Base-by-base conservation (phyloP, 2,329 filamentous ascomycete genomes). In the Cladorrhinum sp. region DNA sequence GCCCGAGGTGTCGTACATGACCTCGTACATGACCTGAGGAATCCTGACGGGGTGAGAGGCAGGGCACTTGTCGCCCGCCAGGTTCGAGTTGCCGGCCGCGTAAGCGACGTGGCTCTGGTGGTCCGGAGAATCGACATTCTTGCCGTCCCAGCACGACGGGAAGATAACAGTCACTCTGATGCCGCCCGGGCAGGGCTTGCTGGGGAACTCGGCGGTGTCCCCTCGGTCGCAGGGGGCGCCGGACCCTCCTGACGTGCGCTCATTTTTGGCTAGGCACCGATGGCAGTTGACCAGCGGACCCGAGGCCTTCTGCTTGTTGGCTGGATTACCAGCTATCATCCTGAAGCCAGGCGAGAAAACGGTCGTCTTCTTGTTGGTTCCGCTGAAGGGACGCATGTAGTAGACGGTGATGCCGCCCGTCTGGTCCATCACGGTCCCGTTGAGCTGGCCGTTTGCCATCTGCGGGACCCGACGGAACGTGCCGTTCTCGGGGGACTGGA, bases 291-390 rank as follows among this genome's bases (percentile, higher is more conserved):
- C 58, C 22, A 62, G 20, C 8, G 85, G 54, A 73, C 81, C 66
- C 56, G 76, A 75, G 49, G 76, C 75, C 52, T 74, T 70, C 8
- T 48, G 2, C 50, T 75, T 77, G 63, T 85, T 81, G 65, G 77
- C 76, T 61, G 83, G 77, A 66, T 86, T 78, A 29, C 87, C 87
- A 5, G 85, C 83, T 38, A 90, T 59, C 85, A 90, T 89, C 57
- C 85, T 84, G 67, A 90, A 85, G 80, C 84, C 29, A 78, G 71
- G 1, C 85, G 86, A 67, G 86, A 55, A 55, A 18, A 64, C 62
- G 13, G 62, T 64, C 1, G 57, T 58, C 45, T 64, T 64, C 58
- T 64, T 64, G 55, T 64, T 64, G 32, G 23, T 56, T 16, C 62
- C 62, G 49, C 57, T 61, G 29, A 64, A 64, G 25, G 62, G 62